Conservation (phyloP, 805 yeast species). For the Candida ponderosae region DNA sequence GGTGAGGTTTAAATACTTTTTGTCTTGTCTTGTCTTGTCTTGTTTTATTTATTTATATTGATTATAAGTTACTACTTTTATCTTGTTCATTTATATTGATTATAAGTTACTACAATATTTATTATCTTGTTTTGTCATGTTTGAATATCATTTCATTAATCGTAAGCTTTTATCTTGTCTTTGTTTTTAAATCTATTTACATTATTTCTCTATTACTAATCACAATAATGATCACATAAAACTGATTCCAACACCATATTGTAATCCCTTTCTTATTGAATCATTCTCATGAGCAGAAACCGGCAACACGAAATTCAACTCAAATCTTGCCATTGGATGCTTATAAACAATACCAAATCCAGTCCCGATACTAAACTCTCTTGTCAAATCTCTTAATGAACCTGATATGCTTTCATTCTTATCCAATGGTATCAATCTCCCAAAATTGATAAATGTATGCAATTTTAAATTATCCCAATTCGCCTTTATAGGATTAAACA, state of each 20-base stretch:
- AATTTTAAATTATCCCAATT: slow-evolving; percentile 46
- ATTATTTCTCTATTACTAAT: too few species aligned
- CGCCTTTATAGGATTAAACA: slow-evolving; percentile 50
- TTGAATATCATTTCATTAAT: too few species aligned
- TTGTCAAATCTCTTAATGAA: slow-evolving; percentile 21
- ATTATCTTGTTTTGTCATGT: too few species aligned
- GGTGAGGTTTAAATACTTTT: not conserved
- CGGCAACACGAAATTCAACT: slow-evolving; percentile 58
- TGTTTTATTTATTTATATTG: too few species aligned
- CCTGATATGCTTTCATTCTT: slow-evolving; percentile 14
- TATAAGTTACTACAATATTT: too few species aligned
- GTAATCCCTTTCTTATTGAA: slow-evolving; percentile 53
- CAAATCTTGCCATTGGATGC: slow-evolving; percentile 62
- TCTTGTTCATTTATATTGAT: too few species aligned
- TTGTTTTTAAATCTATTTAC: too few species aligned
- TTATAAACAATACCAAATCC: slow-evolving; percentile 56
- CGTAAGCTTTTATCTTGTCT: too few species aligned
- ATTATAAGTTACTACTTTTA: too few species aligned
- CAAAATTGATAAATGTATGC: slow-evolving; percentile 61
- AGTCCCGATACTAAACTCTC: slow-evolving; percentile 41
- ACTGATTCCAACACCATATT: slow-evolving; percentile 56
- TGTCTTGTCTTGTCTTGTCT: too few species aligned
- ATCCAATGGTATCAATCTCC: slow-evolving; percentile 41
- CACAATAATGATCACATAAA: slow-evolving; percentile 32
- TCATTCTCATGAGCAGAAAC: slow-evolving; percentile 43